Evolutionary conservation across 345 rosid genomes (phyloP).

Genomic region (Linum usitatissimum): DNA sequence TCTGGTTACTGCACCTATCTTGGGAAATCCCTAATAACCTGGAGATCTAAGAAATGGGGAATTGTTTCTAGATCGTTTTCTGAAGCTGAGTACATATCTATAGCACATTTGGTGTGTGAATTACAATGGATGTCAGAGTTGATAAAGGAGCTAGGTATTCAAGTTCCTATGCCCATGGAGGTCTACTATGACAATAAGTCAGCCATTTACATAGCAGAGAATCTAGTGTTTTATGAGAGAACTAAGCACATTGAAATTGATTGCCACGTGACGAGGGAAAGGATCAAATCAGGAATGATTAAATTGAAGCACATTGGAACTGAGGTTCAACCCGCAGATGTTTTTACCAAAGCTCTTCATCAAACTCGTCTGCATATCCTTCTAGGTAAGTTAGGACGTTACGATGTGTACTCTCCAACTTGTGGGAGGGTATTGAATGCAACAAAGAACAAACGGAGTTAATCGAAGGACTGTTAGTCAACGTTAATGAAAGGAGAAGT

Average conservation of each 20-base stretch:
- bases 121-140: not conserved
- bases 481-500: no score
- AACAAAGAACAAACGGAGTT: no score
- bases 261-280: not conserved
- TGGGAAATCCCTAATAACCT: not conserved
- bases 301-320: not conserved
- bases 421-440: no score
- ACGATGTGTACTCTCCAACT: no score
- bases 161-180: not conserved
- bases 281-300: not conserved
- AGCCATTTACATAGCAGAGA: not conserved
- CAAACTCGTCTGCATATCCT: no score
- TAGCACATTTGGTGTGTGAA: not conserved
- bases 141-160: not conserved
- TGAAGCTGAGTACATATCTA: not conserved
- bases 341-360: not conserved
- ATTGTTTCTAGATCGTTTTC: not conserved
- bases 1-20: not conserved
- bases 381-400: no score
- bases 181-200: not conserved
- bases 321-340: not conserved
- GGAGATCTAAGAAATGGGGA: not conserved
- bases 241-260: not conserved
- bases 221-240: not conserved
- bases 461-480: no score